Percentiles rank a stretch among this genome's conserved stretches.
Evolutionary conservation across 306 rosid genomes (phyloP).

Genomic region (Pterocarpus santalinus): DNA sequence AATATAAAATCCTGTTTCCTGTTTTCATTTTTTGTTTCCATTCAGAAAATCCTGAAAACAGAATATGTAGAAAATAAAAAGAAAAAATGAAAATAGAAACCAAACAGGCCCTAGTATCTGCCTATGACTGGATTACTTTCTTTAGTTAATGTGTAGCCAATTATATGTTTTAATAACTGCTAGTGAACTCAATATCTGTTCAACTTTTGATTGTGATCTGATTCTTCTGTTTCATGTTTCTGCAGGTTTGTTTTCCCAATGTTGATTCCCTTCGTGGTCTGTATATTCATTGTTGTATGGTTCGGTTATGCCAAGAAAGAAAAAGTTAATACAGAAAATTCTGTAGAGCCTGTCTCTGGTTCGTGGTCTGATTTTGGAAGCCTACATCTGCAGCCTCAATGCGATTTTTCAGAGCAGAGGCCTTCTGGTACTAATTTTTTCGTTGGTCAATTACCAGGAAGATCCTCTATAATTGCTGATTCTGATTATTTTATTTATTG

Average conservation of each 20-base stretch:
- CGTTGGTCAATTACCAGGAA: conserved; percentile 9
- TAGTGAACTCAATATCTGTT: neutral
- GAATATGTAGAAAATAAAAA: no score
- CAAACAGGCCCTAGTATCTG: no score
- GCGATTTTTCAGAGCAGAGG: conserved; percentile 21
- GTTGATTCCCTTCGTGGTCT: conserved; percentile 62
- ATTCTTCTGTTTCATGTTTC: conserved; percentile 62
- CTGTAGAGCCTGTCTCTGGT: conserved; percentile 7
- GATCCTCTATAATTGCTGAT: conserved; percentile 24
- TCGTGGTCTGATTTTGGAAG: conserved; percentile 25
- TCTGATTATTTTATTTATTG: conserved; percentile 10
- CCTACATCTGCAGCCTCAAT: conserved; percentile 10
- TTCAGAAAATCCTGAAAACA: no score
- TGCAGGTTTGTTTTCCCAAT: conserved; percentile 68
- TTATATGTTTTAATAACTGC: conserved; percentile 21
- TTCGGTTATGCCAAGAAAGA: conserved; percentile 42
- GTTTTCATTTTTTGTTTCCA: no score
- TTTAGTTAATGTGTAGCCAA: conserved; percentile 11
- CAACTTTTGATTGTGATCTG: conserved; percentile 43
- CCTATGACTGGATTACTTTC: no score
- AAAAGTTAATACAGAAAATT: conserved; percentile 22
- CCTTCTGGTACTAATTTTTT: conserved; percentile 25
- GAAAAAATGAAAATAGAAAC: no score
- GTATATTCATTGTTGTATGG: conserved; percentile 50
- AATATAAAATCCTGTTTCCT: no score